A percentile compares a stretch with the other conserved stretches of the same genome.
Evolutionary conservation across 768 basidiomycete species (phyloP).

Genomic region (Mrakia frigida): DNA sequence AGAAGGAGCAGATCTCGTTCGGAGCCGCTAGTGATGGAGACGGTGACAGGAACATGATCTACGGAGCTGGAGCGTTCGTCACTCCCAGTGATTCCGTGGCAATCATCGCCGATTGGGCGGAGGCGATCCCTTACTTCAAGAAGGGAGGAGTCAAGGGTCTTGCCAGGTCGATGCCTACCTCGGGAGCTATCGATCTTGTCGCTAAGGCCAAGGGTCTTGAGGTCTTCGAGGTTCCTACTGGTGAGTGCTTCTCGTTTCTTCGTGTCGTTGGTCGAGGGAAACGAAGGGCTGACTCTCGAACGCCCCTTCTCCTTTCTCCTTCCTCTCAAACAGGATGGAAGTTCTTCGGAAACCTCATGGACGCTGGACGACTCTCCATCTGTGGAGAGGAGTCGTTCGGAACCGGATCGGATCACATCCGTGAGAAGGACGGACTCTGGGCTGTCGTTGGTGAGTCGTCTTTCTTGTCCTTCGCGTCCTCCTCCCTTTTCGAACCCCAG

Average conservation of each 20-base stretch:
- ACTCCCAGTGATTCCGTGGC: slow-evolving; percentile 97
- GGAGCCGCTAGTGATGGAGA: slow-evolving; percentile 97
- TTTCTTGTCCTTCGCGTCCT: neutral
- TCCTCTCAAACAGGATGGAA: slow-evolving; percentile 70
- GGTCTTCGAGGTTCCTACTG: slow-evolving; percentile 94
- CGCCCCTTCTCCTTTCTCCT: neutral
- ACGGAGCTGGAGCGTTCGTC: slow-evolving; percentile 95
- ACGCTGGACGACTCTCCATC: slow-evolving; percentile 93
- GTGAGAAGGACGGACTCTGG: slow-evolving; percentile 99
- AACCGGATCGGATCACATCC: slow-evolving; percentile 99
- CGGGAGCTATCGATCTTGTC: slow-evolving; percentile 91
- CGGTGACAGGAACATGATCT: slow-evolving; percentile 99
- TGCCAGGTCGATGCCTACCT: slow-evolving; percentile 95
- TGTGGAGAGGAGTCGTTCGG: slow-evolving; percentile 99
- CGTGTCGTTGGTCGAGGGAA: too few species aligned
- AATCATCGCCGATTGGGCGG: slow-evolving; percentile 93
- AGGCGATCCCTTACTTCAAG: slow-evolving; percentile 45
- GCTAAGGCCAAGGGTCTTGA: slow-evolving; percentile 89
- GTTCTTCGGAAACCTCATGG: slow-evolving; percentile 99
- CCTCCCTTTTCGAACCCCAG: too few species aligned
- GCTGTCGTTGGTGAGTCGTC: slow-evolving; percentile 74
- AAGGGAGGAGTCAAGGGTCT: slow-evolving; percentile 83
- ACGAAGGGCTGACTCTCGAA: neutral
- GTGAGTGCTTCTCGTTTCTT: slow-evolving; percentile 47
- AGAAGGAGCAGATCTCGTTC: slow-evolving; percentile 75